Base-by-base conservation (phyloP, 2,329 filamentous ascomycete genomes). In the Neofusicoccum cordaticola region DNA sequence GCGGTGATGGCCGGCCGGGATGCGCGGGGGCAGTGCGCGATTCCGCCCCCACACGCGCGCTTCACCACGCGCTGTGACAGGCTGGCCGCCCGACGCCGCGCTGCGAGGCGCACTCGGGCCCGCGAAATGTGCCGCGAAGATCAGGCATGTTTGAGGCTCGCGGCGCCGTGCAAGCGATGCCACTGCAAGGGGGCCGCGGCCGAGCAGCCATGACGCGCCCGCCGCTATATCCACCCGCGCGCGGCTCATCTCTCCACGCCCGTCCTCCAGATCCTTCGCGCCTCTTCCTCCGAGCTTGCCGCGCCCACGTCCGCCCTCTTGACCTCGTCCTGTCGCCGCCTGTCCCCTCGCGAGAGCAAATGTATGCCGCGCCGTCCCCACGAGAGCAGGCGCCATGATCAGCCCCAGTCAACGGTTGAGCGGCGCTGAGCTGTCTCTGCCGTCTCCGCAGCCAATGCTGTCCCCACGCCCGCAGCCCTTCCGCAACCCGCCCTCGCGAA, bases 131-230 rank as follows among this genome's bases (percentile, higher is more conserved):
- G 22, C 22, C 22, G 22, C 22, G 42, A n/a, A n/a, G 42, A 45
- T 50, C 27, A 50, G 47, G 47, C 47, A 53, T 41, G n/a, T 31
- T 44, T 57, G 52, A 42, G 52, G 52, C 52, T 57, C 52, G 37
- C 27, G 7, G 8, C 50, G 31, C 50, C 50, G 42, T 34, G 47
- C n/a, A 22, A 39, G 34, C n/a, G 7, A 39, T 19, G n/a, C 19
- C 3, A 4, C 31, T 57, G 52, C 39, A 57, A 44, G 52, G 52
- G 52, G 35, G 39, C 52, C 41, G 39, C 31, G 6, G 34, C 50
- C 50, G 27, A 7, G 37, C 35, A 27, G 52, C 31, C 39, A 42
- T 44, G 22, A 31, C 27, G 27, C 27, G 27, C 27, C 6, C 27
- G 27, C 27, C 27, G 50, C n/a, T 56, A 42, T 56, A 56, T 56